A percentile compares a stretch with the other conserved stretches of the same genome.
These are phyloP conservation scores for Ilyonectria robusta DNA, from an alignment of 2,329 filamentous ascomycete species.

Conservation along the genomic window DNA sequence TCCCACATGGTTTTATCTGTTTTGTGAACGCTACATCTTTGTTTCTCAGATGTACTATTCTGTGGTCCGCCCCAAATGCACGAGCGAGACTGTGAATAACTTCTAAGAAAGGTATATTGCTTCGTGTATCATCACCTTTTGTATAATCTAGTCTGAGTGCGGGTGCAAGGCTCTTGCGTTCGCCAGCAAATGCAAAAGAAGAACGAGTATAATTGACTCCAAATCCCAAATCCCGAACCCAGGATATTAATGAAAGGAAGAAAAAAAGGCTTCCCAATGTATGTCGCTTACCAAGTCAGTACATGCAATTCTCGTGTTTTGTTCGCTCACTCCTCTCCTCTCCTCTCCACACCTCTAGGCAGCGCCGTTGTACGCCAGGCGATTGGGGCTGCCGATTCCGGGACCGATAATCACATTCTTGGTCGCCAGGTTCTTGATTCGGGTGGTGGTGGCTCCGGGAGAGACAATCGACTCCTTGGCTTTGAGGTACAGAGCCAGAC, in stretches of 20 bases:
- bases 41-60: too few relatives aligned
- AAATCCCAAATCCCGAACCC: not conserved
- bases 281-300: slow-evolving; percentile 14
- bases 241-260: not conserved
- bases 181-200: slow-evolving; percentile 26
- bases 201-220: not conserved
- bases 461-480: slow-evolving; percentile 51
- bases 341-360: not conserved
- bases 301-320: slow-evolving; percentile 2
- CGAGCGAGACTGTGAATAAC: not conserved
- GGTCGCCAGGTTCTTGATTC: slow-evolving; percentile 59
- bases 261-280: slow-evolving; percentile 6
- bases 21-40: not conserved
- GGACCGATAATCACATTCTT: slow-evolving; percentile 54
- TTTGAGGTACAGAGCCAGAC: slow-evolving; percentile 69
- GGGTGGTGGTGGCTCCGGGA: slow-evolving; percentile 58
- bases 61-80: not conserved
- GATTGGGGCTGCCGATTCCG: slow-evolving; percentile 58
- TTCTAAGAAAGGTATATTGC: not conserved
- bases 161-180: slow-evolving; percentile 4
- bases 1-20: not conserved
- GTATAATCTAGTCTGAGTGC: slow-evolving; percentile 7
- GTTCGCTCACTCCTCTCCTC: not conserved
- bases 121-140: not conserved
- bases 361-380: slow-evolving; percentile 64